Evolutionary conservation across 176 grass and related monocot species (phyloP).

Genomic region (Luzula sylvatica): DNA sequence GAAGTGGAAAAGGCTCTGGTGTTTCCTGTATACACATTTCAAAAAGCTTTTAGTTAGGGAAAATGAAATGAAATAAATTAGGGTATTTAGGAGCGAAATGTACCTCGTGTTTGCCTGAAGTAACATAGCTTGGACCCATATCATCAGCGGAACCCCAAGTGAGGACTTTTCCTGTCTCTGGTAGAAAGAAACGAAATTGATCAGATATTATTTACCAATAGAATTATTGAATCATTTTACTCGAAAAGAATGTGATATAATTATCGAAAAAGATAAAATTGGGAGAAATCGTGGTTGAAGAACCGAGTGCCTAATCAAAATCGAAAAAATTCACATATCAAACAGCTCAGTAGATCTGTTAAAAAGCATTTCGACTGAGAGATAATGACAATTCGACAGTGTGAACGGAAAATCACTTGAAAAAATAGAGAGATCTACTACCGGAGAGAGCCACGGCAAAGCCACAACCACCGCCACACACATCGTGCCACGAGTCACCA

Average conservation of each 20-base stretch:
- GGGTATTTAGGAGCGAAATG: neutral
- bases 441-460: slow-evolving; percentile 96
- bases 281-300: too few relatives aligned
- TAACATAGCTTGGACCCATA: slow-evolving; percentile 96
- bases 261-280: too few relatives aligned
- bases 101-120: slow-evolving; percentile 97
- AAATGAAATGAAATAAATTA: neutral
- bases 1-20: slow-evolving; percentile 90
- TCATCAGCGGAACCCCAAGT: slow-evolving; percentile 97
- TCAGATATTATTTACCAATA: too few relatives aligned
- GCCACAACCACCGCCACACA: slow-evolving; percentile 87
- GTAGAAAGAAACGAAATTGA: neutral
- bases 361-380: neutral
- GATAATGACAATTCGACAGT: slow-evolving; percentile 3
- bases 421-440: slow-evolving; percentile 41
- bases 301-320: too few relatives aligned
- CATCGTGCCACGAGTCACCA: slow-evolving; percentile 70
- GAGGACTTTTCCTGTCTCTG: slow-evolving; percentile 77
- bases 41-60: slow-evolving; percentile 11
- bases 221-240: too few relatives aligned
- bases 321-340: slow-evolving; percentile 1
- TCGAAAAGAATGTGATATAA: too few relatives aligned
- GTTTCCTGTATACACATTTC: slow-evolving; percentile 42
- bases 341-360: neutral
- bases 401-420: slow-evolving; percentile 12